A percentile compares a stretch with the other conserved stretches of the same genome.
Evolutionary conservation across 78 protist genomes (phyloP).

Genomic region (Thecamonas trahens): DNA sequence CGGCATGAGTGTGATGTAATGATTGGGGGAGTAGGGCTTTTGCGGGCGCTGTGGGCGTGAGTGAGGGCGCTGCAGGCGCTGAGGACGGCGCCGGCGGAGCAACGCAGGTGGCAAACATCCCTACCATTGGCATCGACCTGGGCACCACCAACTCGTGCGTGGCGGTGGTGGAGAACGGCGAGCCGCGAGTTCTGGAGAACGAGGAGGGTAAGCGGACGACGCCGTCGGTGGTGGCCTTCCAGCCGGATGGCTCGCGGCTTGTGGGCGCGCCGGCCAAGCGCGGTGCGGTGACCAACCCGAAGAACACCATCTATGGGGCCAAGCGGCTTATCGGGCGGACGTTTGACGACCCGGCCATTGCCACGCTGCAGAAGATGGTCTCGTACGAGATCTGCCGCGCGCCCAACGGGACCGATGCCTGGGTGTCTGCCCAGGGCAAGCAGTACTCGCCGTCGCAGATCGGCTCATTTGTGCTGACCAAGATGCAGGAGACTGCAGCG

Average conservation of each 20-base stretch:
- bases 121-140: constrained; percentile 85
- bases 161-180: constrained; percentile 56
- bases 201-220: constrained; percentile 89
- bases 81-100: too few relatives aligned
- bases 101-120: background rate
- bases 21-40: too few relatives aligned
- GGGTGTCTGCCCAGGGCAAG: constrained; percentile 86
- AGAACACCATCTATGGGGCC: constrained; percentile 84
- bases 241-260: constrained; percentile 28
- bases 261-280: constrained; percentile 26
- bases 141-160: constrained; percentile 91
- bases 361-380: constrained; percentile 32
- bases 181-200: constrained; percentile 55
- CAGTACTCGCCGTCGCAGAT: constrained; percentile 91
- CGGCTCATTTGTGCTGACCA: constrained; percentile 89
- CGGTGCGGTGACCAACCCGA: constrained; percentile 73
- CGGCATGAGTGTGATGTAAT: too few relatives aligned
- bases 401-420: constrained; percentile 88
- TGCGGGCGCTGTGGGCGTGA: too few relatives aligned
- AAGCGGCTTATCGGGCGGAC: constrained; percentile 86
- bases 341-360: constrained; percentile 56
- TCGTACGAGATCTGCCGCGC: constrained; percentile 55
- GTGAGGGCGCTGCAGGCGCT: too few relatives aligned
- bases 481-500: constrained; percentile 98
- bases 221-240: constrained; percentile 69